These are phyloP conservation scores for Boletus reticulatus DNA, from an alignment of 768 basidiomycete species.

Conservation along the genomic window DNA sequence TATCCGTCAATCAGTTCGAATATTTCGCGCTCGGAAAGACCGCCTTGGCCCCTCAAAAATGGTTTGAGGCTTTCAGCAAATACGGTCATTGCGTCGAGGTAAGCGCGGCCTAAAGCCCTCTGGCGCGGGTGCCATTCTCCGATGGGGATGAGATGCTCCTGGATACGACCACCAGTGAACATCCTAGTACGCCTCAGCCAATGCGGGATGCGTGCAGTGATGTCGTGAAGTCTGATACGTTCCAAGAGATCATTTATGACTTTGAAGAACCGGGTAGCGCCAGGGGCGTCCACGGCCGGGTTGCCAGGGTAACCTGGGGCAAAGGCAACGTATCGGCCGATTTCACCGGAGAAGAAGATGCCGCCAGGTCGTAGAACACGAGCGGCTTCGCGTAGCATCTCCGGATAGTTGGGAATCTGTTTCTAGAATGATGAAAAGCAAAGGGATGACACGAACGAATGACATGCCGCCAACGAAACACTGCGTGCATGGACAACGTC, in stretches of 20 bases:
- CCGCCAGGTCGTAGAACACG: slow-evolving; percentile 72
- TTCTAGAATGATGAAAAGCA: slow-evolving; percentile 14
- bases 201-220: slow-evolving; percentile 37
- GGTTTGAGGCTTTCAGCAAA: slow-evolving; percentile 51
- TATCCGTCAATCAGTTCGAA: slow-evolving; percentile 40
- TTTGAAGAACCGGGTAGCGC: slow-evolving; percentile 31
- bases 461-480: slow-evolving; percentile 58
- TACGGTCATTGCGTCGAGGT: slow-evolving; percentile 37
- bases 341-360: slow-evolving; percentile 65
- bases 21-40: slow-evolving; percentile 36
- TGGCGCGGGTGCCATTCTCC: slow-evolving; percentile 47
- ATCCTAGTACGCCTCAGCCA: slow-evolving; percentile 35
- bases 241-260: slow-evolving; percentile 42
- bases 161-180: slow-evolving; percentile 42
- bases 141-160: slow-evolving; percentile 46
- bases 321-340: slow-evolving; percentile 44
- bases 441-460: neutral
- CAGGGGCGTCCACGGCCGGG: slow-evolving; percentile 24
- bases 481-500: slow-evolving; percentile 68
- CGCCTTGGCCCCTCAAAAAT: slow-evolving; percentile 42
- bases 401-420: slow-evolving; percentile 56
- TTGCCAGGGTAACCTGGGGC: slow-evolving; percentile 31
- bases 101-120: slow-evolving; percentile 40
- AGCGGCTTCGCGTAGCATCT: slow-evolving; percentile 53
- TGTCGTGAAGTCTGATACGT: slow-evolving; percentile 36